Conservation (phyloP, 2,329 filamentous ascomycete species). For the Colletotrichum tamarilloi region DNA sequence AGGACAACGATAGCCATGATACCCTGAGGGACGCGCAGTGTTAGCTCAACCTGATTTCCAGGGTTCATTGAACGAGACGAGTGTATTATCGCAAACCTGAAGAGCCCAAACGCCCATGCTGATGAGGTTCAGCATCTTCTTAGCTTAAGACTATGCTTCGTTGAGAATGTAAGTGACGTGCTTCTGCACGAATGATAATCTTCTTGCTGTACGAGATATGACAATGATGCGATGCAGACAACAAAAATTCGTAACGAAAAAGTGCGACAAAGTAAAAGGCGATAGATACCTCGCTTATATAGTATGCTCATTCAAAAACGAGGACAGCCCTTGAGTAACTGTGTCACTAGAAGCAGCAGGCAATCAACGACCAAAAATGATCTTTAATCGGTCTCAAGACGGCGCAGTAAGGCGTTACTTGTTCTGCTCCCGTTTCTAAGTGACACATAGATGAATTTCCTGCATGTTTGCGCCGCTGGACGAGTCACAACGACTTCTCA, state of each 20-base stretch:
- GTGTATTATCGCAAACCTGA: constrained; percentile 16
- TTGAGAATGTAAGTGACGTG: not conserved
- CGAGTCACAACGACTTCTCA: not conserved
- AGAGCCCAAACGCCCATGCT: constrained; percentile 24
- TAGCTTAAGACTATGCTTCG: not conserved
- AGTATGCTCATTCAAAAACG: not conserved
- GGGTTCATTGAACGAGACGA: not conserved
- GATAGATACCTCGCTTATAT: not conserved
- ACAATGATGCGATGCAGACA: not conserved
- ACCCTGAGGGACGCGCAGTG: not conserved
- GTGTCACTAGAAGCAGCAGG: not conserved
- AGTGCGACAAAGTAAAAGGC: not conserved
- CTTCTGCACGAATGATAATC: not conserved
- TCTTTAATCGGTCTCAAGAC: not conserved
- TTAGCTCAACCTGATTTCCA: not conserved
- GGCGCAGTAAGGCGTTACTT: not conserved
- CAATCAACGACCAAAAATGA: not conserved
- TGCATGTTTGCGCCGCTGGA: constrained; percentile 18
- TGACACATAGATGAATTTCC: constrained; percentile 4
- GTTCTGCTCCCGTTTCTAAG: not conserved
- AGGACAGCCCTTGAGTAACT: not conserved
- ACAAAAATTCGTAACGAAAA: not conserved
- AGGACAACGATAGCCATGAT: constrained; percentile 32
- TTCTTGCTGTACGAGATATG: not conserved
- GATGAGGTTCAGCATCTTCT: constrained; percentile 19